These are phyloP conservation scores for Colletotrichum tropicicola DNA, from an alignment of 2,329 filamentous ascomycete genomes.

Conservation along the genomic window DNA sequence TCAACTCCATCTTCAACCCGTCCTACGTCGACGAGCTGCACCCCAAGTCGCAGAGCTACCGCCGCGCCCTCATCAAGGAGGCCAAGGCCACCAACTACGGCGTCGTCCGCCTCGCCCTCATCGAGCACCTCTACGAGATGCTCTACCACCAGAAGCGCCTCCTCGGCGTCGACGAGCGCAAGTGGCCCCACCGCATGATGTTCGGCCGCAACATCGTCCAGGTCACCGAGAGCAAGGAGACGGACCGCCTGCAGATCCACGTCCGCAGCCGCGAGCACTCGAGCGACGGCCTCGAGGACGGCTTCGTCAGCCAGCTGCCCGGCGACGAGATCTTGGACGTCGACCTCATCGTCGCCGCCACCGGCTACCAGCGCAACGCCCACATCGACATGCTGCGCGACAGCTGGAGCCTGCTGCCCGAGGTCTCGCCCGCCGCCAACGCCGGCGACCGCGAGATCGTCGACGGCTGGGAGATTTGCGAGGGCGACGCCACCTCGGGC, in stretches of 20 bases:
- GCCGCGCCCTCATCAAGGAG: slow-evolving; percentile 67
- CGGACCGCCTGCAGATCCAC: slow-evolving; percentile 62
- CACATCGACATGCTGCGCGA: slow-evolving; percentile 81
- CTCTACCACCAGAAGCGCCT: slow-evolving; percentile 87
- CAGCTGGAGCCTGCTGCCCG: slow-evolving; percentile 72
- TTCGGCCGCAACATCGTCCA: slow-evolving; percentile 72
- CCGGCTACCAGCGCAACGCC: slow-evolving; percentile 81
- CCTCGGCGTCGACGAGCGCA: slow-evolving; percentile 71
- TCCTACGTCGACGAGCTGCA: slow-evolving; percentile 82
- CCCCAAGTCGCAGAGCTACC: slow-evolving; percentile 69
- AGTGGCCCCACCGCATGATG: slow-evolving; percentile 86
- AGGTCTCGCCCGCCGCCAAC: slow-evolving; percentile 33
- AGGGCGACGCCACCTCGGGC: slow-evolving; percentile 18
- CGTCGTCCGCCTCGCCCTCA: slow-evolving; percentile 88
- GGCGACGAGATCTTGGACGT: slow-evolving; percentile 73
- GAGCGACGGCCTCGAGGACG: slow-evolving; percentile 43
- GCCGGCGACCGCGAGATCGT: slow-evolving; percentile 33
- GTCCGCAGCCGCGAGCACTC: slow-evolving; percentile 56
- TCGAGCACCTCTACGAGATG: slow-evolving; percentile 87
- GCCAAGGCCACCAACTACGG: slow-evolving; percentile 93
- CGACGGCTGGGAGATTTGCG: slow-evolving; percentile 47
- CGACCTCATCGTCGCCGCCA: slow-evolving; percentile 86
- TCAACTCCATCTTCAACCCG: slow-evolving; percentile 94
- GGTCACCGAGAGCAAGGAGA: slow-evolving; percentile 63
- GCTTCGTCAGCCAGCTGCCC: slow-evolving; percentile 43